Conservation (phyloP, 345 rosid species). For the Excoecaria agallocha region DNA sequence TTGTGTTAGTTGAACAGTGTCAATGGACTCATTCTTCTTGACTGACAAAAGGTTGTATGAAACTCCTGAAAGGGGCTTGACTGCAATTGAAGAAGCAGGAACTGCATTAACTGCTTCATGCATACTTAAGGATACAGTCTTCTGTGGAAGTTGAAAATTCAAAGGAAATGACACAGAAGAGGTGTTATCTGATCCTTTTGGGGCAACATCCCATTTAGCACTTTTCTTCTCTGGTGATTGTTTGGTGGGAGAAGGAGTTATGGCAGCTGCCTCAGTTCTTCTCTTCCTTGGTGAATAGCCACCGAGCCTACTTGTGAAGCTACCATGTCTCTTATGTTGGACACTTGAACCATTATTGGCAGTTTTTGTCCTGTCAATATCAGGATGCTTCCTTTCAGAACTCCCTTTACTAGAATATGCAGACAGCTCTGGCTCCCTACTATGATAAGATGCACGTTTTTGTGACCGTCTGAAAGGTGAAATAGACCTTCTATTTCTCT, state of each 20-base stretch:
- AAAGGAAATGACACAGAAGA: constrained; percentile 40
- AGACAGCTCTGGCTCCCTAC: constrained; percentile 41
- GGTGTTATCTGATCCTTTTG: constrained; percentile 33
- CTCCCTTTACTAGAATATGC: constrained; percentile 42
- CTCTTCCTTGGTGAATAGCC: constrained; percentile 95
- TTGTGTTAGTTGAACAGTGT: constrained; percentile 81
- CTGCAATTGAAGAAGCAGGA: constrained; percentile 34
- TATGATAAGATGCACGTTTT: constrained; percentile 43
- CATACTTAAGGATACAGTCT: constrained; percentile 36
- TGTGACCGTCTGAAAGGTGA: constrained; percentile 53
- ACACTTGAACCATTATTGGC: constrained; percentile 46
- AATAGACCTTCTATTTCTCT: constrained; percentile 48
- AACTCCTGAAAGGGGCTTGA: constrained; percentile 42
- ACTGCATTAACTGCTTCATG: constrained; percentile 41
- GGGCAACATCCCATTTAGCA: constrained; percentile 83
- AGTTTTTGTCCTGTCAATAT: constrained; percentile 36
- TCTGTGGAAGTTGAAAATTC: constrained; percentile 39
- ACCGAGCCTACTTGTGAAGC: constrained; percentile 71
- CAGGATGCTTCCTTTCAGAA: constrained; percentile 49
- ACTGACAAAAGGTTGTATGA: constrained; percentile 34
- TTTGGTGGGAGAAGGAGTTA: constrained; percentile 66
- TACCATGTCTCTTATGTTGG: constrained; percentile 51
- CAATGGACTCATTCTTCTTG: constrained; percentile 42
- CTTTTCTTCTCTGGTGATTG: constrained; percentile 64
- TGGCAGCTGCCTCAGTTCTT: constrained; percentile 55